These are phyloP conservation scores for Vigna unguiculata DNA, from an alignment of 306 rosid genomes.

Conservation along the genomic window DNA sequence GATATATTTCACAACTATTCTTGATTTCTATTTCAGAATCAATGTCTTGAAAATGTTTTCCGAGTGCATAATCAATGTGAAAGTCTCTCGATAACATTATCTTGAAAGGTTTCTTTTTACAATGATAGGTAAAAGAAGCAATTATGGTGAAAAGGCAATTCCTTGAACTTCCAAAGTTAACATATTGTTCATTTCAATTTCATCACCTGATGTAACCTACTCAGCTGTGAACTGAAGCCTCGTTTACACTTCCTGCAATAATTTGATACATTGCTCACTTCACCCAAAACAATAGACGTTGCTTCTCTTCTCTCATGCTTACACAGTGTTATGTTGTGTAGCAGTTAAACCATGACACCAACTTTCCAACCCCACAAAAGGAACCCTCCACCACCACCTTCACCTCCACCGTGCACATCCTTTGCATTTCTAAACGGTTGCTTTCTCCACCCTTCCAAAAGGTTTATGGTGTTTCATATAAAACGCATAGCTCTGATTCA, in stretches of 20 bases:
- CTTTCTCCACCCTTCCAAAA: constrained; percentile 36
- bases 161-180: background rate
- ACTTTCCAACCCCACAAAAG: constrained; percentile 71
- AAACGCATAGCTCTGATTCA: constrained; percentile 40
- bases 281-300: constrained; percentile 42
- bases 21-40: too few relatives aligned
- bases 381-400: constrained; percentile 62
- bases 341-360: constrained; percentile 57
- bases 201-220: constrained; percentile 47
- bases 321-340: constrained; percentile 2
- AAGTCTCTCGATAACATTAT: too few relatives aligned
- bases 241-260: constrained; percentile 70
- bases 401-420: constrained; percentile 50
- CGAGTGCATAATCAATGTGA: too few relatives aligned
- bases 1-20: too few relatives aligned
- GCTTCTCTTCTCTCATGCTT: constrained; percentile 48
- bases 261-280: constrained; percentile 35
- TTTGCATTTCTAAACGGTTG: constrained; percentile 42
- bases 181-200: background rate
- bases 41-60: too few relatives aligned
- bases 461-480: constrained; percentile 51
- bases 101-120: too few relatives aligned
- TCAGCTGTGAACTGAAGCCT: constrained; percentile 61
- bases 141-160: too few relatives aligned
- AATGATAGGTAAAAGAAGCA: too few relatives aligned